A percentile compares a stretch with the other conserved stretches of the same genome.
Evolutionary conservation across 352 stramenopile species (phyloP).

Genomic region (Phytophthora cryptogea): DNA sequence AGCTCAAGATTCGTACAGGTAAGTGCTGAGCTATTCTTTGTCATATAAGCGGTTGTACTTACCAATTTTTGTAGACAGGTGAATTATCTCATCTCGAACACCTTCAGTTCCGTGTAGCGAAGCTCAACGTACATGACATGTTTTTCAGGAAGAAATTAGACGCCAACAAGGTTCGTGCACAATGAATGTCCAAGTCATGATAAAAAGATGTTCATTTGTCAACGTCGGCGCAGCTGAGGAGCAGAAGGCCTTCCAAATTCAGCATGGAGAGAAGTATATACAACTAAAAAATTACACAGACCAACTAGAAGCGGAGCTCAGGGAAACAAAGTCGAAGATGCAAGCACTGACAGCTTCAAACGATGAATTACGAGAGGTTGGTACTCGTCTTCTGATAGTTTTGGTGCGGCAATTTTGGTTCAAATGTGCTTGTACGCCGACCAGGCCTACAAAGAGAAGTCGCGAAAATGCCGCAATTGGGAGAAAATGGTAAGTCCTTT

Average conservation of each 20-base stretch:
- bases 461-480: slow-evolving; percentile 85
- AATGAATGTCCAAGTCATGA: background rate
- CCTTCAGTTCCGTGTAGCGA: too few species aligned
- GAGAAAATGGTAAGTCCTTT: slow-evolving; percentile 78
- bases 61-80: slow-evolving; percentile 54
- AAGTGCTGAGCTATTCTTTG: background rate
- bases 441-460: slow-evolving; percentile 88
- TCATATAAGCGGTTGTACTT: background rate
- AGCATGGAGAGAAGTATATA: slow-evolving; percentile 88
- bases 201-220: background rate
- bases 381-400: background rate
- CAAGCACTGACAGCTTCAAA: slow-evolving; percentile 71
- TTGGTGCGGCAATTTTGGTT: background rate
- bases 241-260: slow-evolving; percentile 77
- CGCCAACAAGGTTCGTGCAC: slow-evolving; percentile 65
- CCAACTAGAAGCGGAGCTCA: slow-evolving; percentile 80
- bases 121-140: background rate
- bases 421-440: background rate
- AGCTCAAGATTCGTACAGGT: slow-evolving; percentile 84
- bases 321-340: slow-evolving; percentile 84
- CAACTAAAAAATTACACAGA: slow-evolving; percentile 88
- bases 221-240: slow-evolving; percentile 55
- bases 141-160: slow-evolving; percentile 62
- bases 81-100: background rate
- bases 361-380: slow-evolving; percentile 78